phyloP scores from a whole-genome alignment of 176 grass and related monocot genomes.

The Oryza glumipatula region DNA sequence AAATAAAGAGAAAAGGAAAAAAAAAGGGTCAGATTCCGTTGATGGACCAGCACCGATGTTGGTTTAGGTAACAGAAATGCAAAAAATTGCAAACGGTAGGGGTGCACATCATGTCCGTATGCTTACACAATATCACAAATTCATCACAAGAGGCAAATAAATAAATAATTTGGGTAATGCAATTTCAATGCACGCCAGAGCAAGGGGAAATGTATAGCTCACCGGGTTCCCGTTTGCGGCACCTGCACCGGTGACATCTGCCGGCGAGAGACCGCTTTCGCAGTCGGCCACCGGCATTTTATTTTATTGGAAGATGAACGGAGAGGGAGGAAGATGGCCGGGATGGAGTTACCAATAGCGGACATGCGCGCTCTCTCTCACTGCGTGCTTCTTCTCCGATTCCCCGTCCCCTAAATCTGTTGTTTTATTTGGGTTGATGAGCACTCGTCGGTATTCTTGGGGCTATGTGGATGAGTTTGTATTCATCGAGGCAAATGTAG shows the following conservation, averaged over 20 bases:
- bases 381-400: not conserved
- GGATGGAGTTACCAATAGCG: not conserved
- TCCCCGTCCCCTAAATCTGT: too few relatives aligned
- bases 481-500: constrained; percentile 16
- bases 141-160: not conserved
- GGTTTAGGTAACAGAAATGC: not conserved
- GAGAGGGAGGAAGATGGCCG: not conserved
- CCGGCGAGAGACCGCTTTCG: constrained; percentile 31
- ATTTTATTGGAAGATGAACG: constrained; percentile 31
- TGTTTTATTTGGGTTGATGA: not conserved
- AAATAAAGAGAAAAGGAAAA: not conserved
- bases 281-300: constrained; percentile 37
- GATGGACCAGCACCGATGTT: not conserved
- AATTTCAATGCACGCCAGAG: not conserved
- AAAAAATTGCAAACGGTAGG: not conserved
- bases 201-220: not conserved
- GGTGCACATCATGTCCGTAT: not conserved
- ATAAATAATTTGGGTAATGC: not conserved
- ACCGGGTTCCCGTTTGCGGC: constrained; percentile 16
- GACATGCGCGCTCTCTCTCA: not conserved
- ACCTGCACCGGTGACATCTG: not conserved
- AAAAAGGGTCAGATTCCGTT: not conserved
- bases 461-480: not conserved
- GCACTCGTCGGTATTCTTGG: too few relatives aligned
- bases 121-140: not conserved